Evolutionary conservation across 2,329 filamentous ascomycete species (phyloP), one percentile per base, ranked within the genome.

Genomic region (Phialocephala subalpina): DNA sequence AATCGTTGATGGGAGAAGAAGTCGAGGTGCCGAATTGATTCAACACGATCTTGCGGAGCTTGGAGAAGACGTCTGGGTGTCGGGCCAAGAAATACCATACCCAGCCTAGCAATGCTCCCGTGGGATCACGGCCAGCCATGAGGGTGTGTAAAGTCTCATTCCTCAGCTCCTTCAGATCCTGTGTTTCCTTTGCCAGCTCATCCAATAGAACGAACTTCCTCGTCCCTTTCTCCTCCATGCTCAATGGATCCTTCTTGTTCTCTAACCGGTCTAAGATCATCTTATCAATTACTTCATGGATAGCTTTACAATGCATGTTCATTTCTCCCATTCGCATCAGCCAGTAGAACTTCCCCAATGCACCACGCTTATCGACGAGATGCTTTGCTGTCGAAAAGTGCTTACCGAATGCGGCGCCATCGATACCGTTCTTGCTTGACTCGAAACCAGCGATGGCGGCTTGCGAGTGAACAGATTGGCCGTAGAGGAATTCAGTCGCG

Each of bases 71-170:
- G 0, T 70, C 66, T 1, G 75, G 77, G 64, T 83, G 69, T 20
- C 79, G 76, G 1, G 80, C 76, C 16, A 84, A 72, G 18, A 78
- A 74, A 67, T 78, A 79, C 62, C 84, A 79, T 16, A 80, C 74
- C 80, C 82, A 86, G 12, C 81, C 80, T 1, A 88, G 73, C 3
- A 83, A 78, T 27, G 78, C 78, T 0, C 83, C 85, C 0, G 84
- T 87, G 0, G 85, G 87, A 67, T 89, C 86, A 3, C 85, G 79
- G 0, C 85, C 86, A 0, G 85, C 86, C 36, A 69, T 8, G 84
- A 77, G 63, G 86, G 67, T 66, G 49, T 70, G 66, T 9, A 72
- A 40, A 12, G 69, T 67, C 42, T 74, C 70, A 22, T 69, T 71
- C 22, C 71, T 66, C 2, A 74, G 58, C 47, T 71, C 70, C 18